Base-by-base conservation (phyloP, 768 basidiomycete species). In the Favolaschia claudopus region DNA sequence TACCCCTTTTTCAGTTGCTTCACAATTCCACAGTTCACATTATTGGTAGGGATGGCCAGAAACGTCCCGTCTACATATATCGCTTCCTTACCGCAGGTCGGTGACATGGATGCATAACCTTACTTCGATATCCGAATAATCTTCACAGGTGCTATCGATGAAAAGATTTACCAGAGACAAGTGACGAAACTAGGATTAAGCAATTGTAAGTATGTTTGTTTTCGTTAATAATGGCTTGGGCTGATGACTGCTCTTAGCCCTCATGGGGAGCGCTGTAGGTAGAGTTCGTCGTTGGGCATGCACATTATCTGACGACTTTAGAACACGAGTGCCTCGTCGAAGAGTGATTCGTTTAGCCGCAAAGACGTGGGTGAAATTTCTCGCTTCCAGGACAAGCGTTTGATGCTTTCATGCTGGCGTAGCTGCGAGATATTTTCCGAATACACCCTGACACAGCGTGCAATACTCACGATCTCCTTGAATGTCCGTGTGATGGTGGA, bases 351-450 rank as follows among this genome's bases (percentile, higher is more conserved):
- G 3, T 96, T 96, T 76, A 89, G 88, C 7, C 81, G 85, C 34
- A 92, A 91, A 77, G 94, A 95, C 71, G 94, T 96, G 55, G 62
- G 86, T 75, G 10, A 22, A 28, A 29, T 58, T 55, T 27, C 55
- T 36, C 28, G 32, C 27, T 50, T 58, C 24, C 17, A 2, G 1
- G 9, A 27, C 22, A 28, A 24, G 19, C 19, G 10, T 45, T 17
- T 19, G 28, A 46, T 58, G 52, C 58, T 48, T 15, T 44, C 36
- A 59, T 58, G 29, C 25, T 15, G 61, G 32, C 45, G 20, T 69
- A 99, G 92, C 85, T 99, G 38, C 89, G 89, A 33, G 94, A 96
- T 71, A 92, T 99, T 63, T 99, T 98, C 75, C 89, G 87, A n/a
- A 80, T 97, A 39, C 87, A 95, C 74, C 77, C 81, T 0, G 78